A percentile compares a stretch with the other conserved stretches of the same genome.
phyloP scores from a whole-genome alignment of 2,329 filamentous ascomycete species.

The Tolypocladium endophyticum region DNA sequence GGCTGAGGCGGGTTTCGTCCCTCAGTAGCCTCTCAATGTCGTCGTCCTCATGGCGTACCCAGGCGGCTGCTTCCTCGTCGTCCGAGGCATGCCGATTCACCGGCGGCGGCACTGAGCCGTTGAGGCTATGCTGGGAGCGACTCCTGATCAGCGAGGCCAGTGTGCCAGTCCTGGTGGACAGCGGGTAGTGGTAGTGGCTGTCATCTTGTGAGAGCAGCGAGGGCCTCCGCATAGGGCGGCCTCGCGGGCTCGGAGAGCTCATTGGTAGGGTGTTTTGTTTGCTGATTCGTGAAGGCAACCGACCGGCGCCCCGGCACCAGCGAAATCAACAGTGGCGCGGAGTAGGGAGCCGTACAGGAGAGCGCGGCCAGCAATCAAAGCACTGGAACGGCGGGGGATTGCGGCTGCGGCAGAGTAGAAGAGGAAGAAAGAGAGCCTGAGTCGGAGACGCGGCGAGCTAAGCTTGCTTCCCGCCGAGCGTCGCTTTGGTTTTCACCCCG shows the following conservation, averaged over 20 bases:
- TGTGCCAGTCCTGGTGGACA: conserved; percentile 25
- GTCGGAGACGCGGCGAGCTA: background rate
- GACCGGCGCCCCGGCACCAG: background rate
- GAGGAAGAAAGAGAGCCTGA: background rate
- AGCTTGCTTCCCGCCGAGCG: background rate
- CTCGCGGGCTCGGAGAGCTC: conserved; percentile 17
- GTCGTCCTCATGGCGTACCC: conserved; percentile 26
- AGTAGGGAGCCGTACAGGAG: background rate
- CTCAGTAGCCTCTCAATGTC: conserved; percentile 32
- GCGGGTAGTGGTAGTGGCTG: conserved; percentile 16
- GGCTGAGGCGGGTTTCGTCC: conserved; percentile 49
- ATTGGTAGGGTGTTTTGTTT: conserved; percentile 6
- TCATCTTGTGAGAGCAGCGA: conserved; percentile 23
- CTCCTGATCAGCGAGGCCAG: conserved; percentile 27
- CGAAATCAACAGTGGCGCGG: background rate
- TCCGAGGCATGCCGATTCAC: conserved; percentile 11
- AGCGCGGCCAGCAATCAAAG: background rate
- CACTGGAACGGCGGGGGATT: background rate
- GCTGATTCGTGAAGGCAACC: background rate
- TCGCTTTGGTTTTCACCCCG: background rate
- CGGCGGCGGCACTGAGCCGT: conserved; percentile 13
- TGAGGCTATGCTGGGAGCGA: conserved; percentile 24
- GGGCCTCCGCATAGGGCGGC: conserved; percentile 16
- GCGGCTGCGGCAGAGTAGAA: background rate
- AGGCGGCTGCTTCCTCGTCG: conserved; percentile 20